These are phyloP conservation scores for Aspergillus diversus DNA, from an alignment of 495 filamentous ascomycete species.

Conservation along the genomic window DNA sequence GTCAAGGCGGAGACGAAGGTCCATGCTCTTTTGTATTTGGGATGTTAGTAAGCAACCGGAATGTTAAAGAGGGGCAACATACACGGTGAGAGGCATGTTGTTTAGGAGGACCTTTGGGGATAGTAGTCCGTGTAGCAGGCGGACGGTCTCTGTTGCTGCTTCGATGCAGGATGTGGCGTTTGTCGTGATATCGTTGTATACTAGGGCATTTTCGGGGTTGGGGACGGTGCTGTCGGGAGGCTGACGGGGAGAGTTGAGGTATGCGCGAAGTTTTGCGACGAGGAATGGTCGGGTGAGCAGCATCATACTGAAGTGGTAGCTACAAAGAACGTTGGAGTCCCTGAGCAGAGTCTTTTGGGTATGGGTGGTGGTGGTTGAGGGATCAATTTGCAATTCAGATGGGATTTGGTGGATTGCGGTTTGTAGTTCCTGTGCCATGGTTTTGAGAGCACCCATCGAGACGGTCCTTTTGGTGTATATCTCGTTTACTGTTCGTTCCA, in stretches of 20 bases:
- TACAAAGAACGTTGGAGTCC: constrained; percentile 4
- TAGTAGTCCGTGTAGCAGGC: background rate
- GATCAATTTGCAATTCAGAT: background rate
- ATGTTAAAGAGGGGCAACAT: background rate
- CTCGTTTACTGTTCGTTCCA: constrained; percentile 9
- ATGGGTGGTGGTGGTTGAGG: background rate
- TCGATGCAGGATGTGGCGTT: constrained; percentile 1
- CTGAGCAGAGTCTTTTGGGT: background rate
- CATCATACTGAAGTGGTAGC: constrained; percentile 13
- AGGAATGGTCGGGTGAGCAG: constrained; percentile 6
- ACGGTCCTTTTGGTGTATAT: constrained; percentile 9
- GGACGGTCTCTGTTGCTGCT: background rate
- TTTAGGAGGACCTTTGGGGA: background rate
- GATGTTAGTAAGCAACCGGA: background rate
- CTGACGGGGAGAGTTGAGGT: background rate
- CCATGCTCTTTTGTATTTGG: background rate
- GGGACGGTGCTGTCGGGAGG: background rate
- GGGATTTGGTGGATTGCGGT: background rate
- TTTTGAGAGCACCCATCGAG: constrained; percentile 3
- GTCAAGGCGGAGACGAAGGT: constrained; percentile 7
- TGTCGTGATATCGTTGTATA: constrained; percentile 1
- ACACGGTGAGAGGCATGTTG: background rate
- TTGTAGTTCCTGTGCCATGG: constrained; percentile 1
- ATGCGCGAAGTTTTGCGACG: background rate
- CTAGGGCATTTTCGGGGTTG: background rate